Evolutionary conservation across 2,329 filamentous ascomycete species (phyloP).

Genomic region (Pseudocercospora fijiensis): DNA sequence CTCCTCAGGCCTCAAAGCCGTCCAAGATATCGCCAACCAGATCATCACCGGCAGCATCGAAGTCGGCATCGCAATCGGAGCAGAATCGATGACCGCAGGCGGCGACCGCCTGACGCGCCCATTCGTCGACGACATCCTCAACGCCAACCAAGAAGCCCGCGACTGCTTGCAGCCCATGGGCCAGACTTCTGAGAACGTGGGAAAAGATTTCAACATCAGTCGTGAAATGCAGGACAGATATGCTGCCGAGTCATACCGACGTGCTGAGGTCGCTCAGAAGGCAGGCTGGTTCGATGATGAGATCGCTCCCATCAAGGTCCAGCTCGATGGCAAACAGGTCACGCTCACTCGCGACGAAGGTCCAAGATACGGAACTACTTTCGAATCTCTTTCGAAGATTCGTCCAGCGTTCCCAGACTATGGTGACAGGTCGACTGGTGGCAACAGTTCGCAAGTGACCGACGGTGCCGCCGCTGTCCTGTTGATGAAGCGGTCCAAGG

Average conservation of each 20-base stretch:
- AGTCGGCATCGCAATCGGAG: slow-evolving; percentile 81
- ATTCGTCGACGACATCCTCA: slow-evolving; percentile 74
- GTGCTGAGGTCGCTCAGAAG: slow-evolving; percentile 88
- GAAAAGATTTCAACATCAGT: slow-evolving; percentile 80
- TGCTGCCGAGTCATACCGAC: slow-evolving; percentile 81
- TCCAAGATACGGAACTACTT: slow-evolving; percentile 84
- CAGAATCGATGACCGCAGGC: slow-evolving; percentile 79
- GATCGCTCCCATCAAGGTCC: slow-evolving; percentile 82
- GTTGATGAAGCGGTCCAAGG: slow-evolving; percentile 91
- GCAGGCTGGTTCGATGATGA: slow-evolving; percentile 89
- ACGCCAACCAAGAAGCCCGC: slow-evolving; percentile 68
- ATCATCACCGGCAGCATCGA: slow-evolving; percentile 80
- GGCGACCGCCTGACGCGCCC: slow-evolving; percentile 69
- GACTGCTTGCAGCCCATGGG: slow-evolving; percentile 97
- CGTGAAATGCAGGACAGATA: slow-evolving; percentile 80
- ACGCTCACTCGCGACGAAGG: slow-evolving; percentile 86
- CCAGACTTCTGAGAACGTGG: slow-evolving; percentile 95
- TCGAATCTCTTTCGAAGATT: slow-evolving; percentile 78
- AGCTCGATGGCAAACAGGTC: slow-evolving; percentile 71
- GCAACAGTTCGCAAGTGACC: slow-evolving; percentile 92
- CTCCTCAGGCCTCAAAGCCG: slow-evolving; percentile 91
- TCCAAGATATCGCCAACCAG: slow-evolving; percentile 89
- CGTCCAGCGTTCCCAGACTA: slow-evolving; percentile 87
- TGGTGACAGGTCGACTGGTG: slow-evolving; percentile 81
- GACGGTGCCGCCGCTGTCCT: slow-evolving; percentile 89